phyloP scores from a whole-genome alignment of 371 early-diverging fungal species.

The Polyrhizophydium stewartii region DNA sequence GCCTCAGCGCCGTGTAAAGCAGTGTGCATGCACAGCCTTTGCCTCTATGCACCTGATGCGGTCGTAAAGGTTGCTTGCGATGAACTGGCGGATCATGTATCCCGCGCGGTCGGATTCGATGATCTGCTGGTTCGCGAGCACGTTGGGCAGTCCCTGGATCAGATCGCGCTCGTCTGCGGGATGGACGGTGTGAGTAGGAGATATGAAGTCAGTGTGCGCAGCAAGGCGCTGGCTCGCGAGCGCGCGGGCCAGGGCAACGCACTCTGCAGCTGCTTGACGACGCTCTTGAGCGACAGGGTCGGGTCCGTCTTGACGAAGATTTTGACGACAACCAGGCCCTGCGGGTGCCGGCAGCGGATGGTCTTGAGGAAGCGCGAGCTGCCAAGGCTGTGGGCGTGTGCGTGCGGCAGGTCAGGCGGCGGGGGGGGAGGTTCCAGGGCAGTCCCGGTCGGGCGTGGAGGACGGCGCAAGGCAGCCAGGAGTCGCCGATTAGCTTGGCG shows the following conservation, averaged over 20 bases:
- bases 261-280: constrained; percentile 61
- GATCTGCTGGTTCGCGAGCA: constrained; percentile 72
- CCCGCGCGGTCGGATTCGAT: constrained; percentile 86
- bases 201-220: background rate
- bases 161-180: constrained; percentile 49
- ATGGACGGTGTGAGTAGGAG: background rate
- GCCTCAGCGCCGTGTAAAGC: background rate
- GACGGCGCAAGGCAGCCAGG: background rate
- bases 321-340: constrained; percentile 82
- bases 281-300: constrained; percentile 53
- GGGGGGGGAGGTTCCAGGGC: too few species aligned
- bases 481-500: too few species aligned
- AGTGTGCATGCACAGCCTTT: background rate
- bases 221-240: too few species aligned
- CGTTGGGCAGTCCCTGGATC: constrained; percentile 67
- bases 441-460: too few species aligned
- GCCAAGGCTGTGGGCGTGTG: constrained; percentile 64
- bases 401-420: too few species aligned
- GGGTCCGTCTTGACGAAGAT: constrained; percentile 84
- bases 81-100: constrained; percentile 81
- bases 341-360: constrained; percentile 64
- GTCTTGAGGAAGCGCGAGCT: constrained; percentile 93
- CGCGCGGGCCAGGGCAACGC: background rate
- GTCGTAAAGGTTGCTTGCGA: constrained; percentile 88
- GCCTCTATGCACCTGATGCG: constrained; percentile 70